Base-by-base conservation (phyloP, 495 filamentous ascomycete genomes). In the Aspergillus sparsus region DNA sequence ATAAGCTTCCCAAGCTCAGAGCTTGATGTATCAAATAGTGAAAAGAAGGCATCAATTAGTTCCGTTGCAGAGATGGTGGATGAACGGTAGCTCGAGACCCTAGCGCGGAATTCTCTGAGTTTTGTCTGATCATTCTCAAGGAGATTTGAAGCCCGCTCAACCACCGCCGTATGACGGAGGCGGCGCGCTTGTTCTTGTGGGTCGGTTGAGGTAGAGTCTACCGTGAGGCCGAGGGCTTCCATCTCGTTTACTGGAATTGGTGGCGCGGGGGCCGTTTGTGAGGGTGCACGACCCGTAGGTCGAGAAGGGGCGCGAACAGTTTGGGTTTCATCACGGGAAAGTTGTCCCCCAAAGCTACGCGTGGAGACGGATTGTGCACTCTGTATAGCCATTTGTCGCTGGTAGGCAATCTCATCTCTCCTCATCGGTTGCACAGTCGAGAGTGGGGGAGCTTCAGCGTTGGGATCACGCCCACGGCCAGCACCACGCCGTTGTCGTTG, bases 351-450 rank as follows among this genome's bases (percentile, higher is more conserved):
- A 73, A 96, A 97, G 11, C 85, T 91, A 31, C 91, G 83, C 9
- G 83, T 84, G 3, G 90, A 82, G 6, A 88, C 83, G 0, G 91
- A 88, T 68, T 94, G 93, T 1, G 90, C 85, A 60, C 85, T 92
- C 62, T 93, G 91, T 42, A 98, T 89, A 4, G 92, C 93, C 83
- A 96, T 87, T 61, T 96, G 91, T 45, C 95, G 81, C 65, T 97
- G 93, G 68, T 92, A 96, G 35, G 95, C 95, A 32, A 97, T 75
- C 70, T 98, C 90, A 63, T 93, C 94, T 74, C 94, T 77, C 60
- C 87, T 79, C 72, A 97, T 70, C 9, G 92, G 90, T 58, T 94
- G 92, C 0, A 90, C 91, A 42, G 88, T 90, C 33, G 90, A 91
- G 7, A 80, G 74, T 8, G 92, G 91, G 13, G 93, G 69, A 27